Percentiles rank a stretch among this genome's conserved stretches.
phyloP scores from a whole-genome alignment of 257 asterid genomes.

The Solanum pennellii region DNA sequence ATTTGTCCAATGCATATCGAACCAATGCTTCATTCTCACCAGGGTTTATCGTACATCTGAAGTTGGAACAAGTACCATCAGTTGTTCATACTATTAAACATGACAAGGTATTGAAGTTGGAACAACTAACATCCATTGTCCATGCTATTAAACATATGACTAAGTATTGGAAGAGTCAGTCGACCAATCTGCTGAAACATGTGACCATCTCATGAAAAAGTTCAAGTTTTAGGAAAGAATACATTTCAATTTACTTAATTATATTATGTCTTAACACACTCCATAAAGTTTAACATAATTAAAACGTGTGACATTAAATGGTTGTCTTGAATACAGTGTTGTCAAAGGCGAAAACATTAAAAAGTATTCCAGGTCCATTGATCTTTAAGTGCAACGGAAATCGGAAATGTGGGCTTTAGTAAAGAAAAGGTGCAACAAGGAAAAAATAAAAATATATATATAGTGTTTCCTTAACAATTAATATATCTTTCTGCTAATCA shows the following conservation, averaged over 20 bases:
- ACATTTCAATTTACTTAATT: not conserved
- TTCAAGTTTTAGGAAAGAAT: not conserved
- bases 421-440: not conserved
- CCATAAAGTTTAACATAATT: not conserved
- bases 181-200: not conserved
- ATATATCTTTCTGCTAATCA: not conserved
- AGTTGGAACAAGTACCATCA: not conserved
- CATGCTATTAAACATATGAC: not conserved
- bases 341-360: not conserved
- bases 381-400: not conserved
- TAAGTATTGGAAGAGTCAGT: not conserved
- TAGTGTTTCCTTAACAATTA: not conserved
- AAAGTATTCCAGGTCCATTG: not conserved
- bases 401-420: not conserved
- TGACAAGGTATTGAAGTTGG: slow-evolving; percentile 17
- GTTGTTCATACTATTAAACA: not conserved
- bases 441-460: not conserved
- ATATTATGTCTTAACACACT: not conserved
- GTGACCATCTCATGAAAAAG: not conserved
- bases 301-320: not conserved
- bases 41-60: slow-evolving; percentile 96
- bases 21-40: slow-evolving; percentile 96
- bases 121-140: not conserved
- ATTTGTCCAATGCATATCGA: slow-evolving; percentile 82
- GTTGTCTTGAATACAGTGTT: not conserved